A percentile compares a stretch with the other conserved stretches of the same genome.
These are phyloP conservation scores for Solanum phureja DNA, from an alignment of 257 asterid genomes.

Conservation along the genomic window DNA sequence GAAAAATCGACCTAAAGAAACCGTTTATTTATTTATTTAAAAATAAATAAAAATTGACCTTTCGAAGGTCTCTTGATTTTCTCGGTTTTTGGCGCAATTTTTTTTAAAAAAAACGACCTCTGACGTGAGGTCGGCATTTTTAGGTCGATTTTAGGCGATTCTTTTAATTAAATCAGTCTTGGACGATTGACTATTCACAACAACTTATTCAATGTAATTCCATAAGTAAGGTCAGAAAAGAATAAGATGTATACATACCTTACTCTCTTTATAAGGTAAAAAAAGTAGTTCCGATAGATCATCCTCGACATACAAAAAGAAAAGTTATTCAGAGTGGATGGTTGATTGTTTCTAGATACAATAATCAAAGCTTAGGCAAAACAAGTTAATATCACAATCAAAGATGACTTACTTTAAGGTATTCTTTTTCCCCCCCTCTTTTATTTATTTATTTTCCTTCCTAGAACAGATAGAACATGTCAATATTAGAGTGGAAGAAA, in stretches of 20 bases:
- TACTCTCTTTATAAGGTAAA: not conserved
- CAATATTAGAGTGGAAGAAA: not conserved
- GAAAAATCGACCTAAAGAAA: not conserved
- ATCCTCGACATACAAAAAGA: not conserved
- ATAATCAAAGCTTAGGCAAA: not conserved
- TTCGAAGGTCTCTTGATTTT: not conserved
- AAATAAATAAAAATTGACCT: too few species aligned
- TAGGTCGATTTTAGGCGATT: too few species aligned
- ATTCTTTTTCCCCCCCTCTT: not conserved
- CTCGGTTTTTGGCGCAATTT: not conserved
- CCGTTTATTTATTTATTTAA: too few species aligned
- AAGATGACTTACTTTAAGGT: not conserved
- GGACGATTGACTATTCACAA: not conserved
- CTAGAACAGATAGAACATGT: not conserved
- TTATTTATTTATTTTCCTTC: not conserved
- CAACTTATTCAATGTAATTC: not conserved
- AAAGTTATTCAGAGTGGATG: not conserved
- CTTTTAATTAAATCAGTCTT: too few species aligned
- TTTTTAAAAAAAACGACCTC: too few species aligned
- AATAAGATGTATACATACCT: not conserved
- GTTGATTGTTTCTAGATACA: not conserved
- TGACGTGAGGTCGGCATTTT: too few species aligned
- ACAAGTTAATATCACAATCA: not conserved
- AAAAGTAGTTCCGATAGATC: not conserved
- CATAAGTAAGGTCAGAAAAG: accelerated